Evolutionary conservation across 225 moss, liverwort and hornwort genomes (phyloP).

Genomic region (Physcomitrium patens): DNA sequence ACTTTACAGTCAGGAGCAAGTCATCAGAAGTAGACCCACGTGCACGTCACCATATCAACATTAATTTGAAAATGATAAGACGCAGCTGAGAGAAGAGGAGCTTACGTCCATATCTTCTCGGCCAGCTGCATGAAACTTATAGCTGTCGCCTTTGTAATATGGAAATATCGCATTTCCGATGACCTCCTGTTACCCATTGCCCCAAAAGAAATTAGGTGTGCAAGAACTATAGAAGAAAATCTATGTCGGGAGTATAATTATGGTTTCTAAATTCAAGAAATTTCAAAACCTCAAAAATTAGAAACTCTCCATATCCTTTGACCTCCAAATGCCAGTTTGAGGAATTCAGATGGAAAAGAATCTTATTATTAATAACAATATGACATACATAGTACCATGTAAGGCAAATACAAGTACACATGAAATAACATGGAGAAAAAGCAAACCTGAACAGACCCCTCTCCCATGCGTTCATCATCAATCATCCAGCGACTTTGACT

Average conservation of each 20-base stretch:
- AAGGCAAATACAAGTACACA: conserved; percentile 13
- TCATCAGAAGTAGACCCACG: not conserved
- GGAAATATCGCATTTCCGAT: conserved; percentile 91
- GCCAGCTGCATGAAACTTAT: conserved; percentile 97
- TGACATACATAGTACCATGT: conserved; percentile 2
- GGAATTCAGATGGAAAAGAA: not conserved
- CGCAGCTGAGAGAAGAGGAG: conserved; percentile 13
- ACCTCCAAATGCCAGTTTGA: too few relatives aligned
- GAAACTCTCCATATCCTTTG: too few relatives aligned
- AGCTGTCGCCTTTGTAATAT: conserved; percentile 78
- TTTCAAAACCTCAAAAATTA: too few relatives aligned
- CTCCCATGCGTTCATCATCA: conserved; percentile 98
- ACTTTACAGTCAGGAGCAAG: conserved; percentile 16
- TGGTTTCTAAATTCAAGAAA: not conserved
- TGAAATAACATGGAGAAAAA: conserved; percentile 13
- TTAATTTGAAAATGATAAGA: conserved; percentile 6
- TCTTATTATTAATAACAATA: not conserved
- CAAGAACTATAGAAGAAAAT: conserved; percentile 12
- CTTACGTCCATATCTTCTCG: conserved; percentile 98
- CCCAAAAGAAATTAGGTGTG: conserved; percentile 22
- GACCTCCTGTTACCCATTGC: conserved; percentile 68
- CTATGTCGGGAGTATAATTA: not conserved
- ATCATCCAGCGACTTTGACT: conserved; percentile 99
- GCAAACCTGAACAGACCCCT: conserved; percentile 90
- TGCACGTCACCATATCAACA: conserved; percentile 14